Percentiles rank a stretch among this genome's conserved stretches.
phyloP scores from a whole-genome alignment of 805 yeast species.

The Saccharomycopsis sp. region DNA sequence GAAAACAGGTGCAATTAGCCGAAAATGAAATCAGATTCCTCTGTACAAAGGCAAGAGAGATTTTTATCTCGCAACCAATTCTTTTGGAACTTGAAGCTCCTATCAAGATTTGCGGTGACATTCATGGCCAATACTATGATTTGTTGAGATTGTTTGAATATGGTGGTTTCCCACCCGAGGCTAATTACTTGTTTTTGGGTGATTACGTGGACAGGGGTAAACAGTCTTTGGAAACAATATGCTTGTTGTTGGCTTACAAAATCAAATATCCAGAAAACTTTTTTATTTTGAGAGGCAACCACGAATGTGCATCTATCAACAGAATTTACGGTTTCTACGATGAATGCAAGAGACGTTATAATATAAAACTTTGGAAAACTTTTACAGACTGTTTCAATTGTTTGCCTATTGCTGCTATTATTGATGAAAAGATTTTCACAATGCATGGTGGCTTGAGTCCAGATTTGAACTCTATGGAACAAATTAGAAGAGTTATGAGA shows the following conservation, averaged over 20 bases:
- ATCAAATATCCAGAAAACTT: conserved; percentile 98
- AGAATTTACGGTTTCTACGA: conserved; percentile 97
- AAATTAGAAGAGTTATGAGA: conserved; percentile 97
- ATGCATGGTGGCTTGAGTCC: conserved; percentile 99
- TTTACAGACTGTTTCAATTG: conserved; percentile 98
- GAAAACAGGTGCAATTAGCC: conserved; percentile 87
- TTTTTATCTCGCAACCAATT: conserved; percentile 95
- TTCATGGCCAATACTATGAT: conserved; percentile 97
- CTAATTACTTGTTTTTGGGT: conserved; percentile 89
- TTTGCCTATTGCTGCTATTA: conserved; percentile 95
- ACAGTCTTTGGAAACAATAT: conserved; percentile 92
- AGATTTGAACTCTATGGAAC: conserved; percentile 96
- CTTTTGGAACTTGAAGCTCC: conserved; percentile 95
- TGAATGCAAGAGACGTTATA: conserved; percentile 97
- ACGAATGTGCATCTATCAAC: conserved; percentile 96
- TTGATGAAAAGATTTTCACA: conserved; percentile 95
- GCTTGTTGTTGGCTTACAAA: conserved; percentile 88
- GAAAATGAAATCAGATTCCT: conserved; percentile 92
- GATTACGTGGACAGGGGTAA: conserved; percentile 99
- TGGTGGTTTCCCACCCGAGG: conserved; percentile 99
- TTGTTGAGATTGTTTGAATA: conserved; percentile 90
- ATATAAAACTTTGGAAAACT: conserved; percentile 97
- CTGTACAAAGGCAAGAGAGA: conserved; percentile 97
- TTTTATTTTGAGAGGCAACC: conserved; percentile 94
- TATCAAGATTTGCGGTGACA: conserved; percentile 93